Evolutionary conservation across 331 rosid genomes (phyloP).

Genomic region (Rosa hybrid): DNA sequence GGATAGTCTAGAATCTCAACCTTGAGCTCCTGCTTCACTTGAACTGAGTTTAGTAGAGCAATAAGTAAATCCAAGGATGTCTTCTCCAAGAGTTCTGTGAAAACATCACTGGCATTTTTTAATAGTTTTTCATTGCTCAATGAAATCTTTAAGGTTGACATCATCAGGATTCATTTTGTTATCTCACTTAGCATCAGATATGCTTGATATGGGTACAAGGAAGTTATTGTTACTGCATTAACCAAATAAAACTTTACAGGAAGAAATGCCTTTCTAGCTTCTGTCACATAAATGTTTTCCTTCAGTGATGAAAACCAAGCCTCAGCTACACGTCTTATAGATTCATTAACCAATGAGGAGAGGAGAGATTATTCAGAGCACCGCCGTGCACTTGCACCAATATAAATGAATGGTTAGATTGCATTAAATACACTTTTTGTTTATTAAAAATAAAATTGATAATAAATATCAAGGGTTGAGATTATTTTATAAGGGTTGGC

Average conservation of each 20-base stretch:
- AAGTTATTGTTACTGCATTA: slow-evolving; percentile 71
- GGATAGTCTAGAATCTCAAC: slow-evolving; percentile 59
- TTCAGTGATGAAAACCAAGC: slow-evolving; percentile 62
- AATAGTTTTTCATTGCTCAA: slow-evolving; percentile 51
- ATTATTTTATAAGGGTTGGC: no score
- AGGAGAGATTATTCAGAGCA: no score
- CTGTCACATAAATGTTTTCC: slow-evolving; percentile 58
- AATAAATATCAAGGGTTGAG: no score
- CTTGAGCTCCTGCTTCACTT: slow-evolving; percentile 58
- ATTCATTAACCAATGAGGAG: slow-evolving; percentile 59
- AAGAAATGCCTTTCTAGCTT: slow-evolving; percentile 72
- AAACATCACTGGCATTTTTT: slow-evolving; percentile 54
- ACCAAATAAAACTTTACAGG: slow-evolving; percentile 82
- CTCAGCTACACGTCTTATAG: slow-evolving; percentile 67
- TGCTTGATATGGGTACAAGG: slow-evolving; percentile 71
- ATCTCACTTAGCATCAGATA: slow-evolving; percentile 59
- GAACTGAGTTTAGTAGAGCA: slow-evolving; percentile 59
- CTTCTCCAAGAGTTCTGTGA: slow-evolving; percentile 73
- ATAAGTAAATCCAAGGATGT: slow-evolving; percentile 61
- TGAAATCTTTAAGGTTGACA: slow-evolving; percentile 59
- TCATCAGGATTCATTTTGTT: slow-evolving; percentile 52
- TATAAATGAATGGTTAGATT: no score
- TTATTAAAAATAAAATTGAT: no score
- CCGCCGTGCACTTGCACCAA: no score
- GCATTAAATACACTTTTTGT: no score